Base-by-base conservation (phyloP, 2,329 filamentous ascomycete genomes). In the Blumeria hordei region DNA sequence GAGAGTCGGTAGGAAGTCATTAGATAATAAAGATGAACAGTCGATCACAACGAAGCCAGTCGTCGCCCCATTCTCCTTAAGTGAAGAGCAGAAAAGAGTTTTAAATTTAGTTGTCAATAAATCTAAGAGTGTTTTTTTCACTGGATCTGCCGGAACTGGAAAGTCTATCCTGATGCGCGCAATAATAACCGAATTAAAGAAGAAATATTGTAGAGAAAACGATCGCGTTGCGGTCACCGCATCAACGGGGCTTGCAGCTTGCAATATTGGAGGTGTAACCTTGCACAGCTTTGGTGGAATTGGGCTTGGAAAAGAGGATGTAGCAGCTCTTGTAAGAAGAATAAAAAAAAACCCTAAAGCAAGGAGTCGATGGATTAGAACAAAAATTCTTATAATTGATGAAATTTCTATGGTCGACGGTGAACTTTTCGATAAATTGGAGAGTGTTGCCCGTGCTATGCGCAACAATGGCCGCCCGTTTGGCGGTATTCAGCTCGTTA, bases 371-470 rank as follows among this genome's bases (percentile, higher is more conserved):
- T 98, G 93, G 93, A 70, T 93, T 60, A 78, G 80, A 56, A 94
- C 88, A 0, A 94, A 88, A 64, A 79, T 87, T 11, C 75, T 98
- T 28, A 75, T 98, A 60, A 78, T 98, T 62, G 92, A 98, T 67
- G 92, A 98, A 66, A 81, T 98, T 3, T 96, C 92, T 11, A 98
- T 98, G 93, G 88, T 98, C 4, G 92, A 98, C 62, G 92, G 87
- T 0, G 88, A 95, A 36, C 73, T 98, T 0, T 98, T 96, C 61
- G 92, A 98, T 70, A 98, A 98, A 67, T 75, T 98, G 16, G 88
- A 93, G 58, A 78, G 84, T 58, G 84, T 98, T 60, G 90, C 88
- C 12, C 78, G 90, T 55, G 78, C 74, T 3, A 80, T 98, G 58
- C 80, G 88, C 55, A 94, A 93, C 65, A 95, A 94, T 62, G 88